Base-by-base conservation (phyloP, 1,284 basidiomycete genomes). In the Austroboletus niveus region DNA sequence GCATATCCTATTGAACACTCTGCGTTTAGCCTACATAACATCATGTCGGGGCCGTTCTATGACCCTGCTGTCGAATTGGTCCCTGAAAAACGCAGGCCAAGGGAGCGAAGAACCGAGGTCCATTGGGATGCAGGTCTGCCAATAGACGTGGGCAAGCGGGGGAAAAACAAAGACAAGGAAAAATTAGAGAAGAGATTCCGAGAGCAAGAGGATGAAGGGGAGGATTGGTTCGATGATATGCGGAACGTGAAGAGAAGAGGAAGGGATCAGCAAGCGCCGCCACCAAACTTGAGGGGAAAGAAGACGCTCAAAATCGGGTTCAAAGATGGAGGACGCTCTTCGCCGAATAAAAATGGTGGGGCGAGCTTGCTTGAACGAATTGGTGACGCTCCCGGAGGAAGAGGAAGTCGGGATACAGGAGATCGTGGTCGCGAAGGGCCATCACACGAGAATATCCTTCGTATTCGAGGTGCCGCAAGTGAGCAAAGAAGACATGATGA, bases 1-100 rank as follows among this genome's bases (percentile, higher is more conserved):
- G 80, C 81, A 53, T 64, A 72, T 36, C 78, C 84, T 0, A 65
- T 69, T 36, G 83, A 87, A 57, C 77, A 79, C 14, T 91, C 89
- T 4, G 91, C 92, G 2, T 96, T 95, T 68, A 82, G 89, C 56
- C 68, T 72, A 24, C 76, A 82, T 61, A 89, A 89, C 62, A 75
- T 82, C 10, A 75, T 78, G 45, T 75, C 80, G 0, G 91, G 93
- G 0, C 93, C 93, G 6, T 95, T 91, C 69, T 81, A 73, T 41
- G 79, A 84, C 57, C 69, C 73, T 55, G 47, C 53, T 47, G 39
- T 53, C 15, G 69, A 71, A 36, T 54, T 50, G 1, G 32, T 51
- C 20, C 47, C 49, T 31, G 31, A 51, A 40, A 53, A 47, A 48
- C 60, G 58, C 10, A 53, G 54, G n/a, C 52, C 43, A 8, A 60